Evolutionary conservation across 2,329 filamentous ascomycete species (phyloP).

Genomic region (Sarocladium kiliense): DNA sequence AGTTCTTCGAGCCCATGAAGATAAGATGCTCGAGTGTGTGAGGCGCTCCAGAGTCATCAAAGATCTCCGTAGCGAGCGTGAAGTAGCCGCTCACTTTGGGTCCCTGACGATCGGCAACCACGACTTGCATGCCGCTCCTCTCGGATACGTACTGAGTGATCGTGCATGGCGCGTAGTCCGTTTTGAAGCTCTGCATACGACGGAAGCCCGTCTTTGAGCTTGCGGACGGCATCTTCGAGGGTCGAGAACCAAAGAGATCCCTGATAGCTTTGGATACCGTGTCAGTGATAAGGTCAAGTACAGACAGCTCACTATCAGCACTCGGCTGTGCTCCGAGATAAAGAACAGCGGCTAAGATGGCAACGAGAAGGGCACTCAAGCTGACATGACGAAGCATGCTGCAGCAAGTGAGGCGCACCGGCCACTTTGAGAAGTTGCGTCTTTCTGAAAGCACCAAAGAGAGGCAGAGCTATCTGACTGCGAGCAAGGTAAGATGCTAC

Average conservation of each 20-base stretch:
- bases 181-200: conserved; percentile 77
- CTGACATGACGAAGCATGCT: not conserved
- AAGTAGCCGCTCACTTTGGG: conserved; percentile 97
- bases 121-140: conserved; percentile 88
- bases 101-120: conserved; percentile 86
- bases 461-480: too few species aligned
- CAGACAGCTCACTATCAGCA: not conserved
- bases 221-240: conserved; percentile 46
- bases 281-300: not conserved
- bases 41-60: conserved; percentile 91
- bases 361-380: not conserved
- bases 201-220: conserved; percentile 61
- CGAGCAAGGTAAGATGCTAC: too few species aligned
- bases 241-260: not conserved
- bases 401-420: not conserved
- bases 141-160: conserved; percentile 96
- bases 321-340: not conserved
- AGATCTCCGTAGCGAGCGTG: conserved; percentile 91
- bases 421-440: too few species aligned
- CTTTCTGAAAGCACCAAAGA: too few species aligned
- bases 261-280: conserved; percentile 16
- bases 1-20: conserved; percentile 90
- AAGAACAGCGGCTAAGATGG: not conserved
- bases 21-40: conserved; percentile 79
- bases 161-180: conserved; percentile 81